These are phyloP conservation scores for Leishmania aethiopica DNA, from an alignment of 208 protist genomes.

Conservation along the genomic window DNA sequence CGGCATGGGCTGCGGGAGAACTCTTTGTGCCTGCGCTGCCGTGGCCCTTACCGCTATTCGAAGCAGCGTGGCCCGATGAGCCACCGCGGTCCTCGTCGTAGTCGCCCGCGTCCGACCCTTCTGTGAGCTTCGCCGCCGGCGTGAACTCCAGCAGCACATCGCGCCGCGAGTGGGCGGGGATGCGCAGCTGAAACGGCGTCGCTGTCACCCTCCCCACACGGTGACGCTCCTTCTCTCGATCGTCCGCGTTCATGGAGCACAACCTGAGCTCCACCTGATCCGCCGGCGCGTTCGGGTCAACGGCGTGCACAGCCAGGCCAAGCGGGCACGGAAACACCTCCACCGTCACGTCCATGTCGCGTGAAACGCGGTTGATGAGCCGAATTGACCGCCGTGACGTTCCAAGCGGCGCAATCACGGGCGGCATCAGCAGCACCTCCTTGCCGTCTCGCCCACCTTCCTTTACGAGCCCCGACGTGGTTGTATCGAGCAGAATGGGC, in stretches of 20 bases:
- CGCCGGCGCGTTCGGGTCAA: slow-evolving; percentile 68
- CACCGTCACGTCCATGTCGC: slow-evolving; percentile 81
- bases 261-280: slow-evolving; percentile 66
- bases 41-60: not conserved
- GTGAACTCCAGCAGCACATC: slow-evolving; percentile 84
- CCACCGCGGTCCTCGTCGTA: not conserved
- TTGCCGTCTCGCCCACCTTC: slow-evolving; percentile 42
- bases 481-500: slow-evolving; percentile 79
- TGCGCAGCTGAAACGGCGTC: slow-evolving; percentile 56
- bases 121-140: slow-evolving; percentile 47
- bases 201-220: slow-evolving; percentile 56
- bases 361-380: slow-evolving; percentile 86
- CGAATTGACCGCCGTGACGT: slow-evolving; percentile 67
- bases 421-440: slow-evolving; percentile 85
- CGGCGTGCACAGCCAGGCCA: slow-evolving; percentile 70
- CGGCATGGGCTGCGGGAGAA: not conserved
- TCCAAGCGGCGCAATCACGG: slow-evolving; percentile 78
- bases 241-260: slow-evolving; percentile 41
- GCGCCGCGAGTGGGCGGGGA: slow-evolving; percentile 62
- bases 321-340: slow-evolving; percentile 62
- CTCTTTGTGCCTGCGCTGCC: too few species aligned
- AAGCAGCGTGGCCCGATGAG: not conserved
- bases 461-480: slow-evolving; percentile 74
- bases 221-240: slow-evolving; percentile 34
- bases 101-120: slow-evolving; percentile 9